Evolutionary conservation across 1,139 yeast species (phyloP), one percentile per base, ranked within the genome.

Genomic region (Pneumocystis canis): DNA sequence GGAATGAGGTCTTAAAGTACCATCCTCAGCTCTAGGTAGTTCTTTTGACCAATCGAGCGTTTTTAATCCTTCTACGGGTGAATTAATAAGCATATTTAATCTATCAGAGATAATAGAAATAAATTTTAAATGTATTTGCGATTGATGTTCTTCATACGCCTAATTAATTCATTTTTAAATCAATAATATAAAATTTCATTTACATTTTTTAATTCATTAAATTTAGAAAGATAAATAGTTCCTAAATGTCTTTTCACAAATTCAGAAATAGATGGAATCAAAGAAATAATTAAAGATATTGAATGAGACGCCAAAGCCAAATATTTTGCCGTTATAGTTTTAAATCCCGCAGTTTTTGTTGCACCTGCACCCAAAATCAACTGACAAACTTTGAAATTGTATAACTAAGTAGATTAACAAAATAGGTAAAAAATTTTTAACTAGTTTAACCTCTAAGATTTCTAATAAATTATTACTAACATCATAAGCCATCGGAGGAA

Each of bases 341-440:
- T 83, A 63, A 87, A 75, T 0, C 89, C 89, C 0, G 90, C 89
- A 0, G 89, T 82, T 66, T 83, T 75, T 0, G 88, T 85, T 0
- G 94, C 94, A 41, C 88, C 89, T 0, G 92, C 90, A 59, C 85
- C 86, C 58, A 87, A 75, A 59, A 87, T 84, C 3, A 88, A 80
- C 68, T 83, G 83, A 4, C 81, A 79, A 3, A 83, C 76, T 65
- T 83, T 81, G 11, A 82, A 74, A 68, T 85, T 84, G 71, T 82
- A 75, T 25, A 80, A 72, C 65, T 80, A 78, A 63, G 84, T 73
- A 62, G 82, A 76, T 61, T 80, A 47, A 25, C 9, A 47, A n/a
- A n/a, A 39, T 5, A 39, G 25, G 25, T 14, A 79, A 4, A 76
- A 69, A 0, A 62, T 67, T 71, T 57, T 41, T 3, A 25, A 25